Evolutionary conservation across 768 basidiomycete genomes (phyloP).

Genomic region (Chalciporus piperatus): DNA sequence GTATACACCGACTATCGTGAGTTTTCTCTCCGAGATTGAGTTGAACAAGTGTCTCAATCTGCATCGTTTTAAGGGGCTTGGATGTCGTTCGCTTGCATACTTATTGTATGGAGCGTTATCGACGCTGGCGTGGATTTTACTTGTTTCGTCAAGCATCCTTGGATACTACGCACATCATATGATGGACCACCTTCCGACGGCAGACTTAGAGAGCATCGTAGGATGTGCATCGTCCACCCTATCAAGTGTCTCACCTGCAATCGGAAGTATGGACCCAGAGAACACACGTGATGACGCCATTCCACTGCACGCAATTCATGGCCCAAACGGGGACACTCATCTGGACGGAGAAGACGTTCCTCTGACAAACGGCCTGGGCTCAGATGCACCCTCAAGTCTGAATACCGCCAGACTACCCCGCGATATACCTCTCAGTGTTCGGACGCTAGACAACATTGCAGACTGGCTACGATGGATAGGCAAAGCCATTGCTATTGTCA

Average conservation of each 20-base stretch:
- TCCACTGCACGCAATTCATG: background rate
- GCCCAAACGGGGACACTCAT: no score
- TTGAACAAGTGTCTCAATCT: background rate
- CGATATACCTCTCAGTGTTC: background rate
- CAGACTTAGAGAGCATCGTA: background rate
- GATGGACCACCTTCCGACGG: background rate
- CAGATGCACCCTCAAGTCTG: background rate
- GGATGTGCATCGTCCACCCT: background rate
- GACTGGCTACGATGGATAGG: conserved; percentile 25
- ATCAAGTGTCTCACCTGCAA: background rate
- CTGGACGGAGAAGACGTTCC: background rate
- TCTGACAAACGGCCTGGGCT: no score
- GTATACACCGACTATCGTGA: conserved; percentile 31
- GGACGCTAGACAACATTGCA: background rate
- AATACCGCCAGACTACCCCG: background rate
- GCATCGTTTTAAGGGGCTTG: conserved; percentile 21
- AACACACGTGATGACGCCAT: background rate
- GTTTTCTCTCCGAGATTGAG: background rate
- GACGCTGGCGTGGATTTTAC: conserved; percentile 29
- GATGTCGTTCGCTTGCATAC: conserved; percentile 35
- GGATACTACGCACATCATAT: conserved; percentile 20
- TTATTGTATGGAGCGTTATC: conserved; percentile 29
- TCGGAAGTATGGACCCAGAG: background rate
- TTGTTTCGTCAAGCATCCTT: conserved; percentile 29
- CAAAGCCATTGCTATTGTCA: conserved; percentile 27